Conservation (phyloP, 192 early-diverging fungal species). For the Coemansia sp. region DNA sequence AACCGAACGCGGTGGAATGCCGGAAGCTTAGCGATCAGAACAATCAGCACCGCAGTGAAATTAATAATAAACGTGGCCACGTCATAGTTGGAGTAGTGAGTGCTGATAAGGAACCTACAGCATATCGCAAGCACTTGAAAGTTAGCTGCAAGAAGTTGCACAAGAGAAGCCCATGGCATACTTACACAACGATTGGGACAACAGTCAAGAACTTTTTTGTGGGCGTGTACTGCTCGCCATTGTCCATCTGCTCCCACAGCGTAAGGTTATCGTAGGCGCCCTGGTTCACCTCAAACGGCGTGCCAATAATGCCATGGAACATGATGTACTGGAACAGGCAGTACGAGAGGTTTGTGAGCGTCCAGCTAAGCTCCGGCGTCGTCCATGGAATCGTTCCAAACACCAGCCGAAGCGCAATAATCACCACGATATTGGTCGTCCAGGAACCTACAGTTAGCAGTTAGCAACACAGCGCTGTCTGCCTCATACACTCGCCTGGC, state of each 20-base stretch:
- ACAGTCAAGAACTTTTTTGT: slow-evolving; percentile 95
- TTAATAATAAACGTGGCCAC: slow-evolving; percentile 87
- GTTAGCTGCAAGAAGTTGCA: slow-evolving; percentile 1
- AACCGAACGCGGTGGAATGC: slow-evolving; percentile 84
- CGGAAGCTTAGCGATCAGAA: slow-evolving; percentile 91
- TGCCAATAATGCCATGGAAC: slow-evolving; percentile 97
- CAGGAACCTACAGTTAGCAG: slow-evolving; percentile 72
- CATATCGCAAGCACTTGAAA: neutral
- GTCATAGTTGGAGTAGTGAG: slow-evolving; percentile 96
- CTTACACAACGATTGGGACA: slow-evolving; percentile 92
- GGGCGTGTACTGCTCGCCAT: slow-evolving; percentile 96
- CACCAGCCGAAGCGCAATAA: slow-evolving; percentile 72
- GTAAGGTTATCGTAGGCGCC: slow-evolving; percentile 91
- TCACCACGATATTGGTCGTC: slow-evolving; percentile 83
- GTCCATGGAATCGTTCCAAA: slow-evolving; percentile 88
- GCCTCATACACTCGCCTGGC: no score
- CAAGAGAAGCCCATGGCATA: slow-evolving; percentile 8
- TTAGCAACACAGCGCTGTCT: slow-evolving; percentile 1
- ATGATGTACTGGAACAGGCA: slow-evolving; percentile 93
- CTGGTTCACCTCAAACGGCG: slow-evolving; percentile 91
- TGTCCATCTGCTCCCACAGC: slow-evolving; percentile 99
- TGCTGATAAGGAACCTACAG: slow-evolving; percentile 80
- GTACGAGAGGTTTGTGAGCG: slow-evolving; percentile 89
- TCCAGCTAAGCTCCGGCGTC: slow-evolving; percentile 92
- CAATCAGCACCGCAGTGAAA: slow-evolving; percentile 75